Conservation (phyloP, 1,139 yeast species). For the Candida sanyaensis region DNA sequence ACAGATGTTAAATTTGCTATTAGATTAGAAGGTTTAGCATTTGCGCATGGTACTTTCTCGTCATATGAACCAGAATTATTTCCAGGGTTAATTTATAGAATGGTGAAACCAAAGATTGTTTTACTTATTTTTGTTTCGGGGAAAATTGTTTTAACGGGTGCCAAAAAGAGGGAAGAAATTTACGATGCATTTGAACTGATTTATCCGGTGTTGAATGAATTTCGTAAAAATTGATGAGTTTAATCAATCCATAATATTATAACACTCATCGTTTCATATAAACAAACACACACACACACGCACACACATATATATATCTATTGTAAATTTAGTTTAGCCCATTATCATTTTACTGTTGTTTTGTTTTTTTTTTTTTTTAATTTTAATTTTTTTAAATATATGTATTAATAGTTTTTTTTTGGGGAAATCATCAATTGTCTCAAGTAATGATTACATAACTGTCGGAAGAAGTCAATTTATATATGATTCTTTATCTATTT, state of each 20-base stretch:
- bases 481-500: too few species aligned
- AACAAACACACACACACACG: neutral
- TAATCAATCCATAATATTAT: too few species aligned
- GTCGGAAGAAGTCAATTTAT: too few species aligned
- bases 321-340: slow-evolving; percentile 3
- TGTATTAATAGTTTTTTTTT: slow-evolving; percentile 2
- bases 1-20: slow-evolving; percentile 98
- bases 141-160: slow-evolving; percentile 97
- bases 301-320: neutral
- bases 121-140: slow-evolving; percentile 95
- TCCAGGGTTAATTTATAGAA: slow-evolving; percentile 98
- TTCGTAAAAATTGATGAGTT: slow-evolving; percentile 56
- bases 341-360: neutral
- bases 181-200: slow-evolving; percentile 98
- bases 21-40: slow-evolving; percentile 95
- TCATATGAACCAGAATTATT: slow-evolving; percentile 97
- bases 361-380: neutral
- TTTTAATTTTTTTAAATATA: neutral
- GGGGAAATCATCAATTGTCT: too few species aligned
- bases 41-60: slow-evolving; percentile 98
- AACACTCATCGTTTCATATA: neutral
- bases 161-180: slow-evolving; percentile 97
- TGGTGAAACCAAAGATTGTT: slow-evolving; percentile 99
- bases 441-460: too few species aligned
- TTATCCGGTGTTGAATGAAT: slow-evolving; percentile 97